Percentiles rank a stretch among this genome's conserved stretches.
Conservation (phyloP, 2,329 filamentous ascomycete genomes). For the Ascochyta clinopodiicola region DNA sequence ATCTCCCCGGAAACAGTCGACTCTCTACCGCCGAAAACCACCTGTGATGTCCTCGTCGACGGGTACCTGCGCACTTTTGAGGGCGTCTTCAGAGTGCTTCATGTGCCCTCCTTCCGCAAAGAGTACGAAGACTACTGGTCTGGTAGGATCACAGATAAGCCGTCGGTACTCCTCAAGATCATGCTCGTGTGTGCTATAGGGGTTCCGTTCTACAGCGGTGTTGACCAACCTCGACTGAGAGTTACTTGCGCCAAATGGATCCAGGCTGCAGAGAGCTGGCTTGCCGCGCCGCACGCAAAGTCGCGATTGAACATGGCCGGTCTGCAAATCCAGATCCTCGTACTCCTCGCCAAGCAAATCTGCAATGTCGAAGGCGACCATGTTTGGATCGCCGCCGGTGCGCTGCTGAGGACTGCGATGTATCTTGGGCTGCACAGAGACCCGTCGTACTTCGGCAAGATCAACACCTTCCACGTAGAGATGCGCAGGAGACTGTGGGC, state of each 20-base stretch:
- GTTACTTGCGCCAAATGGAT: constrained; percentile 56
- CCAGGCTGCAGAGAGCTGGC: constrained; percentile 63
- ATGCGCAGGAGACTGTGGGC: constrained; percentile 46
- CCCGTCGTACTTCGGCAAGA: constrained; percentile 44
- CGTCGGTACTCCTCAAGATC: constrained; percentile 59
- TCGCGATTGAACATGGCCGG: constrained; percentile 57
- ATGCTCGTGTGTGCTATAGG: constrained; percentile 48
- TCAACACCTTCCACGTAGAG: constrained; percentile 46
- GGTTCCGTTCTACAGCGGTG: constrained; percentile 57
- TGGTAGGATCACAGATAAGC: constrained; percentile 47
- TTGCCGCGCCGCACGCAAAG: constrained; percentile 62
- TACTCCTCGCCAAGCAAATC: constrained; percentile 47
- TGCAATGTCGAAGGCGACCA: constrained; percentile 46
- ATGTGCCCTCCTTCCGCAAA: constrained; percentile 57
- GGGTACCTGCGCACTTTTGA: constrained; percentile 60
- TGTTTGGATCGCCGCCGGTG: constrained; percentile 49
- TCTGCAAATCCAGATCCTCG: constrained; percentile 55
- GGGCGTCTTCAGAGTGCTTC: constrained; percentile 56
- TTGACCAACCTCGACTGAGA: constrained; percentile 54
- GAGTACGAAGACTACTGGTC: constrained; percentile 62
- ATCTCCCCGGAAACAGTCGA: constrained; percentile 52
- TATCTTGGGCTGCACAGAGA: constrained; percentile 52
- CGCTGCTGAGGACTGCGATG: constrained; percentile 49
- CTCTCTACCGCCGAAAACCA: constrained; percentile 55
- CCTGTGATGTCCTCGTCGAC: constrained; percentile 57